These are phyloP conservation scores for Penicillium freii DNA, from an alignment of 2,329 filamentous ascomycete genomes.

Conservation along the genomic window DNA sequence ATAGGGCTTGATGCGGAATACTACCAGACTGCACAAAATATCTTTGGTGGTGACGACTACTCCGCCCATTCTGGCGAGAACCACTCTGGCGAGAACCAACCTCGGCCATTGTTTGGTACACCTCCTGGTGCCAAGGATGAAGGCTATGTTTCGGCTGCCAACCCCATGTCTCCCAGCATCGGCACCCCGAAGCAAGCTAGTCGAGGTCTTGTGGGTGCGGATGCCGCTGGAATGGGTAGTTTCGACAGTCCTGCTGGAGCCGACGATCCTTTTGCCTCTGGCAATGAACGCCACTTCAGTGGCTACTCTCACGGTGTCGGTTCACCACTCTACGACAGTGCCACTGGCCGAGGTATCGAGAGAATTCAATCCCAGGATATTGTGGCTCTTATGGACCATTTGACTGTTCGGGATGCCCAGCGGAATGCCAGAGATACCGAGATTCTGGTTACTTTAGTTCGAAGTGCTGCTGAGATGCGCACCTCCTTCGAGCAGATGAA, in stretches of 20 bases:
- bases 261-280: constrained; percentile 65
- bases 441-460: constrained; percentile 89
- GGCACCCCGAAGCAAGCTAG: constrained; percentile 47
- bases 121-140: constrained; percentile 72
- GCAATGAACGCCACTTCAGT: constrained; percentile 67
- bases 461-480: constrained; percentile 93
- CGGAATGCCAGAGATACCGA: constrained; percentile 95
- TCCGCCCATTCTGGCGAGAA: constrained; percentile 32
- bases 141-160: constrained; percentile 81
- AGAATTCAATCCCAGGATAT: constrained; percentile 95
- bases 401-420: constrained; percentile 95
- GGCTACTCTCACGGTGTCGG: constrained; percentile 89
- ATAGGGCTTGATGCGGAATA: constrained; percentile 61
- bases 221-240: constrained; percentile 52
- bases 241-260: constrained; percentile 49
- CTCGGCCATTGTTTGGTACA: constrained; percentile 46
- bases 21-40: constrained; percentile 52
- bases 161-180: constrained; percentile 53
- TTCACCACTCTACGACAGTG: constrained; percentile 85
- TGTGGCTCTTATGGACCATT: constrained; percentile 94
- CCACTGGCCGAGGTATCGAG: constrained; percentile 83
- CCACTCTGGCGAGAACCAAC: constrained; percentile 34
- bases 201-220: constrained; percentile 53
- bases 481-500: constrained; percentile 96
- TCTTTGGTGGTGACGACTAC: constrained; percentile 40